Base-by-base conservation (phyloP, 257 asterid genomes). In the Cinchona pubescens region DNA sequence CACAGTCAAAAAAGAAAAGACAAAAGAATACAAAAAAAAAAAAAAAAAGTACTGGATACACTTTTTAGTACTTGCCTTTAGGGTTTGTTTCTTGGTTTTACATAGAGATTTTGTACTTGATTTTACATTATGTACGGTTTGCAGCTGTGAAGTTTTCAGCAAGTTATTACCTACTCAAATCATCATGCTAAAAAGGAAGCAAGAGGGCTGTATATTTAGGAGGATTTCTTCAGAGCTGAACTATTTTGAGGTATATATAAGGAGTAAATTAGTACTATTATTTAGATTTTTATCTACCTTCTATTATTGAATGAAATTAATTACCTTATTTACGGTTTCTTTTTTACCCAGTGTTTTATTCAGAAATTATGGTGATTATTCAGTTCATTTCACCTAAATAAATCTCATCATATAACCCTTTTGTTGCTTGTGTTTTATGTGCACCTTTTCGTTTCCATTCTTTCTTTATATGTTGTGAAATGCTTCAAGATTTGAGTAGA, bases 1-100 rank as follows among this genome's bases (percentile, higher is more conserved):
- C 49, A 46, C 46, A 71, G 72, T 53, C 35, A 55, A 63, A 60
- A 38, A 37, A 38, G 72, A 13, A 64, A 61, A 16, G 66, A 29
- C 56, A 69, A 77, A 69, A 60, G 15, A 4, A 1, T 2, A 53
- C n/a, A 67, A 30, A 43, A 11, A 40, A 51, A 35, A 19, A 34
- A 38, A 69, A 48, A 21, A 55, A 3, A 12, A 71, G 7, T 0
- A 58, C 8, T 18, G 0, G 79, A 78, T 85, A 87, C n/a, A n/a
- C 88, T 84, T 83, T 81, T 90, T 80, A 38, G 42, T 38, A 38
- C 6, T 38, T 63, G 82, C 19, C 13, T 27, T 27, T 59, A 59
- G 65, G 76, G 76, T 63, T 45, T 51, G 73, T 84, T 30, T 80
- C 21, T 37, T 56, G 62, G 73, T 32, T 21, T 23, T 37, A 0